These are phyloP conservation scores for Euphrasia arctica DNA, from an alignment of 305 asterid species.

Conservation along the genomic window DNA sequence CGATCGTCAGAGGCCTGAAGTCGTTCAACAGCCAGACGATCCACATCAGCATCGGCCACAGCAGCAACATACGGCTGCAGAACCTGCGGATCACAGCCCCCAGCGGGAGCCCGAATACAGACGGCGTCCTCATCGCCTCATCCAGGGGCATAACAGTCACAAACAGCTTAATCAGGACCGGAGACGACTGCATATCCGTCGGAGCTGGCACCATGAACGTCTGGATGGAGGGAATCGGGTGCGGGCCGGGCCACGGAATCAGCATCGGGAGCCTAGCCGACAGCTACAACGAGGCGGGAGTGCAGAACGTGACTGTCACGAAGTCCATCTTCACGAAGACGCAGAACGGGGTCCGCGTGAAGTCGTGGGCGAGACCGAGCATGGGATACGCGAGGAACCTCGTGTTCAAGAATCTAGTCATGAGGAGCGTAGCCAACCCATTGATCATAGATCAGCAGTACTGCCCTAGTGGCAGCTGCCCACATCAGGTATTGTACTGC, in stretches of 20 bases:
- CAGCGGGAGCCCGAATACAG: slow-evolving; percentile 78
- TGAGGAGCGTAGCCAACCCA: slow-evolving; percentile 66
- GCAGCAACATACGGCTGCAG: slow-evolving; percentile 45
- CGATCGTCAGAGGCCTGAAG: slow-evolving; percentile 41
- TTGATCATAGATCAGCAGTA: slow-evolving; percentile 69
- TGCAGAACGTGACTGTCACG: slow-evolving; percentile 57
- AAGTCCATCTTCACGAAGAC: slow-evolving; percentile 60
- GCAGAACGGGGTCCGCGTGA: slow-evolving; percentile 66
- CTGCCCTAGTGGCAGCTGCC: slow-evolving; percentile 56
- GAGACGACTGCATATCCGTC: slow-evolving; percentile 76
- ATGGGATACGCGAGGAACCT: slow-evolving; percentile 56
- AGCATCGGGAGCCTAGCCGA: slow-evolving; percentile 70
- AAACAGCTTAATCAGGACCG: slow-evolving; percentile 45
- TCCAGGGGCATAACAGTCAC: slow-evolving; percentile 50
- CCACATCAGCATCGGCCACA: slow-evolving; percentile 42
- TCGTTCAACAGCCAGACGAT: slow-evolving; percentile 56
- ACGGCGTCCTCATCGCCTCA: slow-evolving; percentile 52
- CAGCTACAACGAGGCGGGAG: slow-evolving; percentile 51
- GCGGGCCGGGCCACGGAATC: slow-evolving; percentile 93
- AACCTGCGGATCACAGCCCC: slow-evolving; percentile 57
- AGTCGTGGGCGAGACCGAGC: slow-evolving; percentile 73
- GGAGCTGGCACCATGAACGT: slow-evolving; percentile 67
- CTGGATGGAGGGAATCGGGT: slow-evolving; percentile 49
- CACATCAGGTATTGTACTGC: slow-evolving; percentile 40
- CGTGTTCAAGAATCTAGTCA: slow-evolving; percentile 43